Evolutionary conservation across 2,329 filamentous ascomycete genomes (phyloP).

Genomic region (Trichoderma endophyticum): DNA sequence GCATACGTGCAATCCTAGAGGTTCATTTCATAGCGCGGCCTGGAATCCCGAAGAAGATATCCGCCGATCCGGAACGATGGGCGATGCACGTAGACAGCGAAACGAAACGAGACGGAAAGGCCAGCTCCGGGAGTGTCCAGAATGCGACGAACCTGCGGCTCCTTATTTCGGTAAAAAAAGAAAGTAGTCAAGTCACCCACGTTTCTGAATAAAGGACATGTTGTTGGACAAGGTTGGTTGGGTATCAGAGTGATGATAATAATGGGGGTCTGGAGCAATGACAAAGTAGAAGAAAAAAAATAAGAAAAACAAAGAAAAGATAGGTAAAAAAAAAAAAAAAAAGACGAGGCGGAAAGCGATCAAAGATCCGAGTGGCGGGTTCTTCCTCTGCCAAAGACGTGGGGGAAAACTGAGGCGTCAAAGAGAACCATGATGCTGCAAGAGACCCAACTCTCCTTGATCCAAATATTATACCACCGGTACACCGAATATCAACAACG

Average conservation of each 20-base stretch:
- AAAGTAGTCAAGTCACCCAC: background rate
- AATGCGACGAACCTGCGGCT: background rate
- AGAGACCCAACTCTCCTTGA: conserved; percentile 19
- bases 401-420: background rate
- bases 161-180: background rate
- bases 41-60: background rate
- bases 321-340: background rate
- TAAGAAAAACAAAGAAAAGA: background rate
- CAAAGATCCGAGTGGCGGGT: background rate
- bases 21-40: background rate
- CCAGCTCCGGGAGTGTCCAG: background rate
- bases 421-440: conserved; percentile 15
- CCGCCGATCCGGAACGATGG: background rate
- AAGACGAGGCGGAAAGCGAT: background rate
- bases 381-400: conserved; percentile 10
- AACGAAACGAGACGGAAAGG: background rate
- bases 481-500: conserved; percentile 23
- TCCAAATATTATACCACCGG: conserved; percentile 23
- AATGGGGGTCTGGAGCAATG: conserved; percentile 11
- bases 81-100: background rate
- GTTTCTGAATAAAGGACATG: background rate
- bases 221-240: conserved; percentile 15
- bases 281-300: background rate
- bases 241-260: conserved; percentile 16
- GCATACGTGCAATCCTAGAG: background rate